Conservation (phyloP, 202 grass and related monocot species). For the Saccharum hybrid region DNA sequence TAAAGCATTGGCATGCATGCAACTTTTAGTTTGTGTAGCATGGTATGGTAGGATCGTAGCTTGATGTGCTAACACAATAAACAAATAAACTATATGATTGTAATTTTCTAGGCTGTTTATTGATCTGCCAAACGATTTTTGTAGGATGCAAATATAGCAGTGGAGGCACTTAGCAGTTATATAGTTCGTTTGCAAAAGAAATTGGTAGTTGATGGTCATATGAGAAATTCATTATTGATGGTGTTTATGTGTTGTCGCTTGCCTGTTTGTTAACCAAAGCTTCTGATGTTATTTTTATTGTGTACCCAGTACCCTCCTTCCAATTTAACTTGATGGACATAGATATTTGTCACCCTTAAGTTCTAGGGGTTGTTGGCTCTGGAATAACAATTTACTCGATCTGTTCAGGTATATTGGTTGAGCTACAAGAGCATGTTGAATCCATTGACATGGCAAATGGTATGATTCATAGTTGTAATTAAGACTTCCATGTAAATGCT, state of each 20-base stretch:
- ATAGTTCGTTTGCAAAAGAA: neutral
- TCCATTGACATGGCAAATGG: conserved; percentile 85
- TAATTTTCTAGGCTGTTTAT: neutral
- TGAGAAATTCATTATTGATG: neutral
- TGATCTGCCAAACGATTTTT: neutral
- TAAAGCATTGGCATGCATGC: neutral
- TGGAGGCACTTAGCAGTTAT: neutral
- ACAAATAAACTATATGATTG: neutral
- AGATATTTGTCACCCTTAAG: neutral
- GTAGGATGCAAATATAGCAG: neutral
- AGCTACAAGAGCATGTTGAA: conserved; percentile 78
- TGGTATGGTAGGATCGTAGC: neutral
- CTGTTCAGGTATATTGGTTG: conserved; percentile 69
- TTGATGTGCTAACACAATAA: neutral
- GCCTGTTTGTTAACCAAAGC: neutral
- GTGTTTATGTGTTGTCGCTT: neutral
- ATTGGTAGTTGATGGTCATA: neutral
- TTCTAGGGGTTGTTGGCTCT: neutral
- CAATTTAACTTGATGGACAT: no score
- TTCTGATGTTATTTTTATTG: neutral
- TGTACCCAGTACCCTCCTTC: neutral
- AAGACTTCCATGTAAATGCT: neutral
- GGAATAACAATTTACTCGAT: neutral
- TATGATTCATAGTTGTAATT: conserved; percentile 35
- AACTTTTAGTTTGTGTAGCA: neutral